Evolutionary conservation across 1,284 basidiomycete species (phyloP).

Genomic region (Ceratobasidium sp.): DNA sequence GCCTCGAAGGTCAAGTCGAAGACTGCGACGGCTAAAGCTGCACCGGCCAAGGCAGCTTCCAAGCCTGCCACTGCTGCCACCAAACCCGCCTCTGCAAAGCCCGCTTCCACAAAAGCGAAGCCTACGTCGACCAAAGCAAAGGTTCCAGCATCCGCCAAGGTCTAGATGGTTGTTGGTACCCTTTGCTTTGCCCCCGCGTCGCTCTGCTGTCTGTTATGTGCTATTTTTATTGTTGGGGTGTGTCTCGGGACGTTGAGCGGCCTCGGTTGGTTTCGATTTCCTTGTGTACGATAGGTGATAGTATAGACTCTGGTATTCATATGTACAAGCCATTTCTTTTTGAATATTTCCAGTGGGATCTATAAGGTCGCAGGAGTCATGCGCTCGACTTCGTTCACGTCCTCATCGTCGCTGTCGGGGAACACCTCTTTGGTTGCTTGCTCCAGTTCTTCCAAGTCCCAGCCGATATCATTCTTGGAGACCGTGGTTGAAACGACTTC

Average conservation of each 20-base stretch:
- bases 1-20: constrained; percentile 47
- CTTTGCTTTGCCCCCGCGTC: constrained; percentile 10
- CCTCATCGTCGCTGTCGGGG: constrained; percentile 70
- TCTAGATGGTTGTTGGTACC: constrained; percentile 26
- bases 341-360: neutral
- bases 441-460: constrained; percentile 76
- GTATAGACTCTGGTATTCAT: constrained; percentile 41
- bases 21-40: constrained; percentile 52
- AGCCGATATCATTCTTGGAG: constrained; percentile 68
- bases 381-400: constrained; percentile 19
- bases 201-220: constrained; percentile 42
- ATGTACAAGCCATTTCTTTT: constrained; percentile 30
- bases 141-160: constrained; percentile 38
- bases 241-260: constrained; percentile 9
- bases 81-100: constrained; percentile 49
- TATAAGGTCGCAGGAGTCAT: constrained; percentile 3
- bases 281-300: constrained; percentile 29
- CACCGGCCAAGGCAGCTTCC: constrained; percentile 43
- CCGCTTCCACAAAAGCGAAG: constrained; percentile 47
- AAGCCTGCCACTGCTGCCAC: constrained; percentile 49
- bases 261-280: constrained; percentile 1
- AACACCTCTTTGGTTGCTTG: constrained; percentile 60
- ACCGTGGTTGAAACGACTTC: constrained; percentile 59
- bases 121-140: constrained; percentile 47
- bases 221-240: constrained; percentile 37